phyloP scores from a whole-genome alignment of 306 rosid species.

The Carpinus fangiana region DNA sequence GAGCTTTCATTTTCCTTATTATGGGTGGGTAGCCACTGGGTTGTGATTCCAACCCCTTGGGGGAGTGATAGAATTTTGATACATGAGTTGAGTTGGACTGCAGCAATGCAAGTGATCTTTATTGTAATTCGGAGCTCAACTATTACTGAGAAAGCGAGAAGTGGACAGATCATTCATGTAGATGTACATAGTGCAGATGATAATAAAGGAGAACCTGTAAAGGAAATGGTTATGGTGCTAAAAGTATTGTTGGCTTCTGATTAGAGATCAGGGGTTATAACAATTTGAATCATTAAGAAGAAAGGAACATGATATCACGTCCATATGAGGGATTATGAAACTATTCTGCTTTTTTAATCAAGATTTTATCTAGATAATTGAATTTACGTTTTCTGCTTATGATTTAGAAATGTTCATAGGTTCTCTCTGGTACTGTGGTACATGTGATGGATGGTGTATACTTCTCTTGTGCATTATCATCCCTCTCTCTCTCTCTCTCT shows the following conservation, averaged over 20 bases:
- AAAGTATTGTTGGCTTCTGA: neutral
- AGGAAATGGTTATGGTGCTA: neutral
- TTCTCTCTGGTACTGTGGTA: too few species aligned
- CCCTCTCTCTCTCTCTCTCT: too few species aligned
- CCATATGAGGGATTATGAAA: neutral
- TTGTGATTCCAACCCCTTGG: neutral
- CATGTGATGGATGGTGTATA: too few species aligned
- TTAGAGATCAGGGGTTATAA: neutral
- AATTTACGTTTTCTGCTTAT: neutral
- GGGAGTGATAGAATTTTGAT: constrained; percentile 2
- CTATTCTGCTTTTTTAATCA: neutral
- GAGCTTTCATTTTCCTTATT: neutral
- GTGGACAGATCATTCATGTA: neutral
- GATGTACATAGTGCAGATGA: neutral
- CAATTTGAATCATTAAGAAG: neutral
- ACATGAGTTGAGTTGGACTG: neutral
- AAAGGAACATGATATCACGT: neutral
- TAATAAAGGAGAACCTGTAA: neutral
- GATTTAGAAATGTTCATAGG: too few species aligned
- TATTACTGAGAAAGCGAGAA: neutral
- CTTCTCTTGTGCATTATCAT: too few species aligned
- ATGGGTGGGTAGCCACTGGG: constrained; percentile 6
- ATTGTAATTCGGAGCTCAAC: constrained; percentile 4
- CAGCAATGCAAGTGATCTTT: neutral
- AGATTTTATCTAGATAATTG: neutral